Base-by-base conservation (phyloP, 139 green algal species). In the Chlorella sp. region DNA sequence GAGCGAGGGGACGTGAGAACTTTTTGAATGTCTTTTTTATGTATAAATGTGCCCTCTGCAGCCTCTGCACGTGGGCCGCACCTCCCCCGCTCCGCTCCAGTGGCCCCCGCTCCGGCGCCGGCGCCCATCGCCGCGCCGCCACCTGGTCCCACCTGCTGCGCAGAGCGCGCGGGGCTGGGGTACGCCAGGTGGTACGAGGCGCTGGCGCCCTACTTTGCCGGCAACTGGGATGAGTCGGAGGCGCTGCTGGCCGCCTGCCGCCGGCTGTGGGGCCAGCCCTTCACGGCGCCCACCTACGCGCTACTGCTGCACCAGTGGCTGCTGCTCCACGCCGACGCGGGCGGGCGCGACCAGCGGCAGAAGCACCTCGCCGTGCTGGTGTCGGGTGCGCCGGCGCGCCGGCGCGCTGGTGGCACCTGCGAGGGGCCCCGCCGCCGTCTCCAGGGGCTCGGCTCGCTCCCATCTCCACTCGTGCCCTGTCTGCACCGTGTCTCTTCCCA, bases 231-330 rank as follows among this genome's bases (percentile, higher is more conserved):
- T 40, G 74, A 60, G 0, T 85, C 83, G 23, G 88, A 91, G 27
- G 83, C 60, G 2, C 56, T 96, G 67, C 78, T 96, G 70, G 77
- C 86, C 51, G 76, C 94, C 25, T 92, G 87, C 75, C 82, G 92
- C 51, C 68, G 79, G 66, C 83, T 94, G 70, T 94, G 91, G 92
- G 89, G 86, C 31, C 86, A 93, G 71, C 83, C 87, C 7, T 94
- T 91, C 68, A 82, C 89, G 9, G 82, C 85, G 0, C 86, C 90
- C n/a, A 88, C 91, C 27, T 91, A 89, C 66, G 84, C 92, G 11
- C 80, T 95, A 62, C 83, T 95, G 63, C 86, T 95, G 66, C 86
- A 95, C 69, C 85, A 89, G 48, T 95, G 91, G 90, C 77, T 95
- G 56, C 77, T 95, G 61, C 67, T 82, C 29, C 74, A 87, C 43